Evolutionary conservation across 495 filamentous ascomycete genomes (phyloP), one percentile per base, ranked within the genome.

Genomic region (Cenococcum geophilum): DNA sequence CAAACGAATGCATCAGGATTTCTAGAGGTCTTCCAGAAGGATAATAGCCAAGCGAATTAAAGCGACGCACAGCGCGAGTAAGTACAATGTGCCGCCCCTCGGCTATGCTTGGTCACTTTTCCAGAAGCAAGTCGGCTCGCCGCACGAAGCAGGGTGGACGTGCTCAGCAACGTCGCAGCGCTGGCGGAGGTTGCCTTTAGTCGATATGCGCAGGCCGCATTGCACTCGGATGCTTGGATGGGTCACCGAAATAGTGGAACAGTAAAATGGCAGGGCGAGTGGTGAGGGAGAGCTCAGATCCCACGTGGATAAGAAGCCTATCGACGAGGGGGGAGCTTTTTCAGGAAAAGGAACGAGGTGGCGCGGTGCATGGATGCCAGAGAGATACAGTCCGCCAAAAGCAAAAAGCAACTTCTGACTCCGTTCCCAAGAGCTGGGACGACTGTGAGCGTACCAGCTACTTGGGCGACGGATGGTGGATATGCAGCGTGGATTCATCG

Each of bases 21-120:
- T 68, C 65, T 59, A 64, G 65, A 64, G 54, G 32, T 58, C 57
- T 68, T 68, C 61, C 65, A 64, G 61, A 64, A 68, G 55, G 14
- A 68, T 56, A 32, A 57, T 55, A 68, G 58, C 57, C 65, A 68
- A 64, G 65, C 65, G 65, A 68, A 22, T 45, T 40, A 51, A 55
- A 50, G 59, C 59, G 58, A 40, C 60, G 20, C 32, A n/a, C 25
- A 16, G n/a, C 20, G 14, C 20, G 14, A 27, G 55, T 57, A 56
- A 34, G 36, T 40, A 10, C 40, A 45, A 45, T 18, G 40, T 45
- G 40, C 40, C 40, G 40, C 40, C 40, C 27, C 18, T 45, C 40
- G 40, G 40, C 18, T 45, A 45, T 14, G 40, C 40, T 14, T 10
- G 3, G 18, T 45, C 40, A 2, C 40, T 4, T 16, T 45, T 45